A percentile compares a stretch with the other conserved stretches of the same genome.
Conservation (phyloP, 176 grass and related monocot species). For the Coix lacrymajobi region DNA sequence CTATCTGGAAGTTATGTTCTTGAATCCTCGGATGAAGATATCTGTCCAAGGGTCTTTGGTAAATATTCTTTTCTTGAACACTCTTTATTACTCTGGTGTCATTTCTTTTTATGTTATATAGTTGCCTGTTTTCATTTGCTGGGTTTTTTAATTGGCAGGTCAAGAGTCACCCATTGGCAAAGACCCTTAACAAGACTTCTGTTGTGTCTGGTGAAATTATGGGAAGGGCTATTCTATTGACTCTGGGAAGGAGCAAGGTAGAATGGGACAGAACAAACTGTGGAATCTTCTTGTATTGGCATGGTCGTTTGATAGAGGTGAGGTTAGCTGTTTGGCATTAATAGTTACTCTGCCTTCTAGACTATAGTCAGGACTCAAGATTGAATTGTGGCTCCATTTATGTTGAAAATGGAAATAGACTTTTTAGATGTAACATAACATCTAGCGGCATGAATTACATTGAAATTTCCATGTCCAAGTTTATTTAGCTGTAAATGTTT, state of each 20-base stretch:
- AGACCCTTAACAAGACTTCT: slow-evolving; percentile 74
- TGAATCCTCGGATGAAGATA: slow-evolving; percentile 83
- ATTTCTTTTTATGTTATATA: slow-evolving; percentile 26
- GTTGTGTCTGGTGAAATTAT: slow-evolving; percentile 55
- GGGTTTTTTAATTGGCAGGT: slow-evolving; percentile 42
- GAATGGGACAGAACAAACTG: slow-evolving; percentile 82
- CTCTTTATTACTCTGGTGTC: background rate
- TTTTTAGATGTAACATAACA: slow-evolving; percentile 5
- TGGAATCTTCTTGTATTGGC: slow-evolving; percentile 91
- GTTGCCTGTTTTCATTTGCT: slow-evolving; percentile 4
- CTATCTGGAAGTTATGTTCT: slow-evolving; percentile 86
- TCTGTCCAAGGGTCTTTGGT: slow-evolving; percentile 71
- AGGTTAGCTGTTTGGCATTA: background rate
- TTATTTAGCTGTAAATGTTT: slow-evolving; percentile 17
- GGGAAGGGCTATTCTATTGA: slow-evolving; percentile 55
- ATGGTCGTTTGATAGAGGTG: slow-evolving; percentile 88
- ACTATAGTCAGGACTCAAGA: background rate
- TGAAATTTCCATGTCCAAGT: background rate
- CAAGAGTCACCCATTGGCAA: slow-evolving; percentile 61
- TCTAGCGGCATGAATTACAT: background rate
- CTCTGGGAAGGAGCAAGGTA: slow-evolving; percentile 67
- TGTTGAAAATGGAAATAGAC: slow-evolving; percentile 10
- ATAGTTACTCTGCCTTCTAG: background rate
- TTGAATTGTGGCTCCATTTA: background rate
- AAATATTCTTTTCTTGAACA: slow-evolving; percentile 7